Percentiles rank a stretch among this genome's conserved stretches.
phyloP scores from a whole-genome alignment of 2,329 filamentous ascomycete species.

The Elsinoe fawcettii region DNA sequence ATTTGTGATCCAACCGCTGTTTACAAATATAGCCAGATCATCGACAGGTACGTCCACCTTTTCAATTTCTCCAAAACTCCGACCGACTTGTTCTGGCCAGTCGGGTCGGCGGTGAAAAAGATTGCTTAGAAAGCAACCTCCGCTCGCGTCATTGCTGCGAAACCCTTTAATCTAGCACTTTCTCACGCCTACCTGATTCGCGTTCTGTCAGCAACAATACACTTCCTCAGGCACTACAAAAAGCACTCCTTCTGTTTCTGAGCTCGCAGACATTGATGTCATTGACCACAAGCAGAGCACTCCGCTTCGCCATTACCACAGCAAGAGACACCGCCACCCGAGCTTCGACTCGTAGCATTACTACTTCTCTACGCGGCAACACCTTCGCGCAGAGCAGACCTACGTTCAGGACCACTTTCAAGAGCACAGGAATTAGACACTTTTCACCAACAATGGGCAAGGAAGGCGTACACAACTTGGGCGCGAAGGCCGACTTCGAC shows the following conservation, averaged over 20 bases:
- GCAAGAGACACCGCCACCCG: conserved; percentile 16
- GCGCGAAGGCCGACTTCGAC: conserved; percentile 49
- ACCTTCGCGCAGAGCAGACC: conserved; percentile 16
- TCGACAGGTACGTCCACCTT: not conserved
- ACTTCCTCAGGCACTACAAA: not conserved
- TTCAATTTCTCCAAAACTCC: not conserved
- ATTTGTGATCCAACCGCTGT: not conserved
- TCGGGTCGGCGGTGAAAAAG: not conserved
- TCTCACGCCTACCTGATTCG: conserved; percentile 1
- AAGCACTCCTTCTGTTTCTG: conserved; percentile 14
- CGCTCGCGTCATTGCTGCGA: conserved; percentile 8
- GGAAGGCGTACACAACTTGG: conserved; percentile 44
- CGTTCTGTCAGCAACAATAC: conserved; percentile 9
- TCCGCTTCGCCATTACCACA: conserved; percentile 16
- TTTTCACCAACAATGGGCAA: conserved; percentile 41
- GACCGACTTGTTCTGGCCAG: not conserved
- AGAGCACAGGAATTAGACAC: conserved; percentile 22
- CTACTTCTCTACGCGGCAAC: conserved; percentile 9
- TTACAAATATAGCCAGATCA: not conserved
- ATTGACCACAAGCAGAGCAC: conserved; percentile 11
- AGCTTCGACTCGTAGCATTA: not conserved
- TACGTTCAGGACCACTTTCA: conserved; percentile 5
- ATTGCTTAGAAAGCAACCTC: conserved; percentile 13
- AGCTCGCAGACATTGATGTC: conserved; percentile 10
- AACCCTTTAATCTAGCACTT: conserved; percentile 9